phyloP scores from a whole-genome alignment of 768 basidiomycete genomes.

The Tricholoma bakamatsutake region DNA sequence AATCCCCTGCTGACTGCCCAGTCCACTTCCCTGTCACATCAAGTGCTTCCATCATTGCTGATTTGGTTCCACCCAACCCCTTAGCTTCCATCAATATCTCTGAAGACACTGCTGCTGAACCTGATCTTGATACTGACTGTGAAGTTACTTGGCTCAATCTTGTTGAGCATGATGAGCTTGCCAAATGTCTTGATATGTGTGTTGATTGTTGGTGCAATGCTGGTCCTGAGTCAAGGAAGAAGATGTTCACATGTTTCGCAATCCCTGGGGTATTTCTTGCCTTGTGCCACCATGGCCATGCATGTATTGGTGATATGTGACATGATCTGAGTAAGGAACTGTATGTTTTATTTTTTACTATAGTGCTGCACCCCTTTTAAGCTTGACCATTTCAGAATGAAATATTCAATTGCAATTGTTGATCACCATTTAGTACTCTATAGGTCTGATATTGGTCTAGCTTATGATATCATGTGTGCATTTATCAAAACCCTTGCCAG shows the following conservation, averaged over 20 bases:
- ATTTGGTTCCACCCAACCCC: not conserved
- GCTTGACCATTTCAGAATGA: no score
- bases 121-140: not conserved
- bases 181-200: constrained; percentile 9
- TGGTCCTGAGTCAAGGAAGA: constrained; percentile 9
- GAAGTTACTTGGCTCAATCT: constrained; percentile 15
- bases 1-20: no score
- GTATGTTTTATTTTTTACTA: not conserved
- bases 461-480: no score
- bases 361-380: no score
- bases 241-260: constrained; percentile 5
- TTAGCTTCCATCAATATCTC: not conserved
- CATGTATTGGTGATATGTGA: no score
- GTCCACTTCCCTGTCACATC: not conserved
- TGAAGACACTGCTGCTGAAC: not conserved
- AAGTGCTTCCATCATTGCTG: not conserved
- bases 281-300: no score
- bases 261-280: constrained; percentile 1
- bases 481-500: no score
- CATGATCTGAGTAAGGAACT: no score
- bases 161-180: constrained; percentile 9
- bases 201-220: constrained; percentile 8
- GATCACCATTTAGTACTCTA: no score
- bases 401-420: no score
- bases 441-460: no score